Conservation (phyloP, 2,329 filamentous ascomycete species). For the Trichothecium sympodiale region DNA sequence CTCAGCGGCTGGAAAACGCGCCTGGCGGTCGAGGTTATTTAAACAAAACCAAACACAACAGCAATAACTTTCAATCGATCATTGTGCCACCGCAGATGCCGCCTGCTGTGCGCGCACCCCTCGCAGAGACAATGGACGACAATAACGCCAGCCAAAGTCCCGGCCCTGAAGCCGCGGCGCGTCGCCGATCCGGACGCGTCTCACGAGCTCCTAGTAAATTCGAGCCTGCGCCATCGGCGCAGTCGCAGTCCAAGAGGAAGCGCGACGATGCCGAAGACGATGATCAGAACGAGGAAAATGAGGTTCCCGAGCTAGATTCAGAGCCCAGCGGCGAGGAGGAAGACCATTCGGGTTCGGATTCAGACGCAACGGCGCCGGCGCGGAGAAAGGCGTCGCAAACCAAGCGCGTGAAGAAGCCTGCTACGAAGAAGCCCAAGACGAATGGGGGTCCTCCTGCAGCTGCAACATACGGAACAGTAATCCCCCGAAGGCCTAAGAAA, state of each 20-base stretch:
- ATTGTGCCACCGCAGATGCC: constrained; percentile 8
- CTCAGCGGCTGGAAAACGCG: too few species aligned
- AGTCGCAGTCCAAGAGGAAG: constrained; percentile 46
- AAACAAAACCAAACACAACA: background rate
- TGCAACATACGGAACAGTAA: constrained; percentile 25
- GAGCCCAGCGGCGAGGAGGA: constrained; percentile 33
- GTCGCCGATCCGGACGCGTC: constrained; percentile 61
- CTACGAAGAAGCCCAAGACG: constrained; percentile 52
- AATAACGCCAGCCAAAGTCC: constrained; percentile 43
- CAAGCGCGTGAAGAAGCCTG: constrained; percentile 41
- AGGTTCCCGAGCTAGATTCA: constrained; percentile 34
- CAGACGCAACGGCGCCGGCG: constrained; percentile 25
- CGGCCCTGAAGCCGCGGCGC: constrained; percentile 38
- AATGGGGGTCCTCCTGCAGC: constrained; percentile 38
- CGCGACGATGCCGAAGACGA: constrained; percentile 35
- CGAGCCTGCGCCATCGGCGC: constrained; percentile 32
- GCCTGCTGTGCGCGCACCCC: constrained; percentile 4
- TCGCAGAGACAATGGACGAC: constrained; percentile 35
- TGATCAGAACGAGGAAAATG: constrained; percentile 33
- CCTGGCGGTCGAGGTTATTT: too few species aligned
- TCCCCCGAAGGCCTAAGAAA: constrained; percentile 46
- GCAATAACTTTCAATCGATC: background rate
- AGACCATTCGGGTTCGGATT: constrained; percentile 16
- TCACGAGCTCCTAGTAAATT: constrained; percentile 50
- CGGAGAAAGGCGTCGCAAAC: constrained; percentile 29